These are phyloP conservation scores for Cystobasidium onofrii DNA, from an alignment of 768 basidiomycete species.

Conservation along the genomic window DNA sequence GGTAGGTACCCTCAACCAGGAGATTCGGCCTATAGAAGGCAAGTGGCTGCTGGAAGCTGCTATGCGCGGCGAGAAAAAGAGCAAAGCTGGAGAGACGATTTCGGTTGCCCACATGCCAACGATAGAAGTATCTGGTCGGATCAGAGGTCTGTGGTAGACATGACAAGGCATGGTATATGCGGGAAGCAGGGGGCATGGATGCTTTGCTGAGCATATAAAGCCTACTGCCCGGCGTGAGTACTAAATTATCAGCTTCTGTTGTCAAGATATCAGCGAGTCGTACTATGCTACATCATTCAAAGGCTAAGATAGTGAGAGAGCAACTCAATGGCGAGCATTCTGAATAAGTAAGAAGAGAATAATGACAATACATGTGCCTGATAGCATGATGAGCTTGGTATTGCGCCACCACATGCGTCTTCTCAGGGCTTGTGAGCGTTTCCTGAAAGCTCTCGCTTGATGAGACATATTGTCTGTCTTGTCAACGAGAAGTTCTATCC, in stretches of 20 bases:
- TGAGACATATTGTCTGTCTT: constrained; percentile 83
- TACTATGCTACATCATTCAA: background rate
- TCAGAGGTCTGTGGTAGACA: constrained; percentile 8
- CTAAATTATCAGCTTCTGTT: background rate
- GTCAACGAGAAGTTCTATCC: constrained; percentile 89
- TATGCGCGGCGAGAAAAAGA: constrained; percentile 44
- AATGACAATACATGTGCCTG: constrained; percentile 56
- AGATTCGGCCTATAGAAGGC: constrained; percentile 62
- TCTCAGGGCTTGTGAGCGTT: constrained; percentile 39
- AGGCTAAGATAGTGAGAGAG: background rate
- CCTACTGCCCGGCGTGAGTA: background rate
- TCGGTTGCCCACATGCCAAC: constrained; percentile 35
- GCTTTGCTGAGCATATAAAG: no score
- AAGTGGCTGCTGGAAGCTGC: constrained; percentile 57
- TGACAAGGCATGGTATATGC: no score
- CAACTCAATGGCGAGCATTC: constrained; percentile 58
- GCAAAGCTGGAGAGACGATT: constrained; percentile 38
- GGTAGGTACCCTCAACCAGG: constrained; percentile 59
- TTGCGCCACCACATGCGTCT: constrained; percentile 50
- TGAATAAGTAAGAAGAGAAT: constrained; percentile 75
- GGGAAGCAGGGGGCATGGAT: no score
- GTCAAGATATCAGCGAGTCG: background rate
- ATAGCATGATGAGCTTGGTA: constrained; percentile 50
- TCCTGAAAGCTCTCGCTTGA: constrained; percentile 77
- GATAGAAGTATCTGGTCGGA: constrained; percentile 10